phyloP scores from a whole-genome alignment of 129 eudicot genomes.

The Artemisia tridentata region DNA sequence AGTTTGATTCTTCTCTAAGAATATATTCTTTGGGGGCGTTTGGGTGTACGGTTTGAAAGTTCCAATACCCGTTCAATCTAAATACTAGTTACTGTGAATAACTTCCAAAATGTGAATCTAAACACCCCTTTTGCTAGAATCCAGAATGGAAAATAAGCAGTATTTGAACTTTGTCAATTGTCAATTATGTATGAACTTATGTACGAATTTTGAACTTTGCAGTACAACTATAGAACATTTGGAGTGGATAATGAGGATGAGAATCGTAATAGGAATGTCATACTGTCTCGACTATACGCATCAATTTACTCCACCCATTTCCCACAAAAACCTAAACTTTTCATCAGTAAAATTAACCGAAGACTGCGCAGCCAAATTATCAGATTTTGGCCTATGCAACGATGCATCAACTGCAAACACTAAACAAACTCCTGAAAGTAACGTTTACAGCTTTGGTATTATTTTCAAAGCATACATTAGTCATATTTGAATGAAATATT shows the following conservation, averaged over 20 bases:
- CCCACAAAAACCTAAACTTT: constrained; percentile 65
- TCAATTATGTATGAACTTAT: neutral
- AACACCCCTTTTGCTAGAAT: neutral
- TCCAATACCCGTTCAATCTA: neutral
- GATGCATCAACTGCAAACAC: constrained; percentile 34
- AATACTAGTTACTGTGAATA: neutral
- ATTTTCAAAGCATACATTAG: constrained; percentile 6
- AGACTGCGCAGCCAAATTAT: constrained; percentile 88
- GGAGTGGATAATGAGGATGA: constrained; percentile 75
- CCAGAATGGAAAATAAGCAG: neutral
- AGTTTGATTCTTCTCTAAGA: neutral
- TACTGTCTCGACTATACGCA: constrained; percentile 94
- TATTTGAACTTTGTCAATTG: neutral
- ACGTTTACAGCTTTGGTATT: constrained; percentile 77
- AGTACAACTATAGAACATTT: constrained; percentile 92
- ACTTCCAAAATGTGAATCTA: neutral
- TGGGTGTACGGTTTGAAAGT: too few relatives aligned
- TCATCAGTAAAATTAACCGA: constrained; percentile 70
- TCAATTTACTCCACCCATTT: constrained; percentile 61
- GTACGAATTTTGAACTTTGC: constrained; percentile 23
- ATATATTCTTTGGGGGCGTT: neutral
- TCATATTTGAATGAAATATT: neutral
- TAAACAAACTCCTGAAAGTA: constrained; percentile 50
- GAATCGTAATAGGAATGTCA: constrained; percentile 87
- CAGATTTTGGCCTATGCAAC: constrained; percentile 68